phyloP scores from a whole-genome alignment of 495 filamentous ascomycete genomes.

The Apodospora peruviana region DNA sequence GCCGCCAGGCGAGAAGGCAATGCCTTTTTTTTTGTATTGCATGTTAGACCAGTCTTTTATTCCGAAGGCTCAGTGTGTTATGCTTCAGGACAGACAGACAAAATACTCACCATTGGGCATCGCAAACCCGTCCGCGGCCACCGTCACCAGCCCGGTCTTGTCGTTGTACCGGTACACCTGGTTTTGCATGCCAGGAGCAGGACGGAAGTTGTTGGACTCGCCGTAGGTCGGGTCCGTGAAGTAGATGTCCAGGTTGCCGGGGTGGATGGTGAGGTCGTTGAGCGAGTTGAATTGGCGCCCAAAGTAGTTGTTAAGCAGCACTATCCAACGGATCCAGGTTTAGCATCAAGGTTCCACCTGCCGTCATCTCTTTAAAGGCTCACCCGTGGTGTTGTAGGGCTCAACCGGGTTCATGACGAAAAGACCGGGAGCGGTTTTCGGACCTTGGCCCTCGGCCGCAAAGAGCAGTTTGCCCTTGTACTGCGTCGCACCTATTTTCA shows the following conservation, averaged over 20 bases:
- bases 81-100: too few relatives aligned
- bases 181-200: constrained; percentile 41
- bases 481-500: constrained; percentile 38
- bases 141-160: constrained; percentile 39
- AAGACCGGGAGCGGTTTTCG: constrained; percentile 33
- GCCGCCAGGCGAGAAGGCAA: constrained; percentile 51
- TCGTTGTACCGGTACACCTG: constrained; percentile 54
- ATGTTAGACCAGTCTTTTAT: too few relatives aligned
- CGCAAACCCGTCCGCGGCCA: constrained; percentile 51
- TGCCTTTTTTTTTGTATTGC: constrained; percentile 36
- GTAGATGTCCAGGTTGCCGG: constrained; percentile 50
- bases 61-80: too few relatives aligned
- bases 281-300: constrained; percentile 57
- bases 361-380: neutral
- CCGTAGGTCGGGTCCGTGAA: constrained; percentile 64
- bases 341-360: neutral
- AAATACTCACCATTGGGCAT: constrained; percentile 45
- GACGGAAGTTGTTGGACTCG: constrained; percentile 52
- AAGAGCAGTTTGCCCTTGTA: constrained; percentile 42
- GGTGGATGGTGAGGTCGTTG: constrained; percentile 52
- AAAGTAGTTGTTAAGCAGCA: constrained; percentile 47
- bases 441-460: constrained; percentile 43
- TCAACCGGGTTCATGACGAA: constrained; percentile 40
- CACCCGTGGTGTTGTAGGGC: constrained; percentile 47
- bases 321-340: constrained; percentile 2